Evolutionary conservation across 1,139 yeast species (phyloP).

Genomic region (Taphrina populina): DNA sequence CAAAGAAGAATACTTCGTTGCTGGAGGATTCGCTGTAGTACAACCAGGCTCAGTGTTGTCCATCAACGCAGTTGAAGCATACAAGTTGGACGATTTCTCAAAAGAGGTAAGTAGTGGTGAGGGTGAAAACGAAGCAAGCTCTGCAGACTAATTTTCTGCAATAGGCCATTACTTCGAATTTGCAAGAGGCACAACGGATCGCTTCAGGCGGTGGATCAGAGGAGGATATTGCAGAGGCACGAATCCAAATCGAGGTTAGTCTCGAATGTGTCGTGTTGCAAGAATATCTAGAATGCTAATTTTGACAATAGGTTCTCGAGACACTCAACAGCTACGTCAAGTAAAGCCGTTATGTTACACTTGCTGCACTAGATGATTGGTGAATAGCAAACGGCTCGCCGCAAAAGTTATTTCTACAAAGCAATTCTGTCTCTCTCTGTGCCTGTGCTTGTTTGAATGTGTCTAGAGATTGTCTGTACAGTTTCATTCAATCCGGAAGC

Average conservation of each 20-base stretch:
- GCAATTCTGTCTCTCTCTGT: no score
- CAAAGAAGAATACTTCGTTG: conserved; percentile 78
- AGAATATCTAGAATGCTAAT: background rate
- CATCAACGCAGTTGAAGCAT: conserved; percentile 94
- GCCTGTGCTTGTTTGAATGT: no score
- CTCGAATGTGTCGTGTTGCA: no score
- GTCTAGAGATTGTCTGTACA: no score
- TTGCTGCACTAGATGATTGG: no score
- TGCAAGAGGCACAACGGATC: conserved; percentile 94
- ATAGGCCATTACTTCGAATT: conserved; percentile 67
- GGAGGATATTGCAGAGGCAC: conserved; percentile 88
- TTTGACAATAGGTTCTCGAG: conserved; percentile 17
- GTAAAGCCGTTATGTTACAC: no score
- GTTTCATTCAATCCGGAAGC: no score
- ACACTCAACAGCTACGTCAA: conserved; percentile 32
- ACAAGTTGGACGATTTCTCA: conserved; percentile 85
- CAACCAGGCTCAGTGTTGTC: conserved; percentile 91
- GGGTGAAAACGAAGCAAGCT: background rate
- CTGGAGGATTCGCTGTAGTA: conserved; percentile 97
- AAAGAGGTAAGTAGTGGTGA: conserved; percentile 49
- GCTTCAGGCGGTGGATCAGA: conserved; percentile 74
- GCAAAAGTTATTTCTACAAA: no score
- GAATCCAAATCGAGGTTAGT: conserved; percentile 83
- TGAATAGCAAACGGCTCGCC: no score
- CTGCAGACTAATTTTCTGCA: conserved; percentile 19